phyloP scores from a whole-genome alignment of 352 stramenopile genomes.

The Phytophthora citricola region DNA sequence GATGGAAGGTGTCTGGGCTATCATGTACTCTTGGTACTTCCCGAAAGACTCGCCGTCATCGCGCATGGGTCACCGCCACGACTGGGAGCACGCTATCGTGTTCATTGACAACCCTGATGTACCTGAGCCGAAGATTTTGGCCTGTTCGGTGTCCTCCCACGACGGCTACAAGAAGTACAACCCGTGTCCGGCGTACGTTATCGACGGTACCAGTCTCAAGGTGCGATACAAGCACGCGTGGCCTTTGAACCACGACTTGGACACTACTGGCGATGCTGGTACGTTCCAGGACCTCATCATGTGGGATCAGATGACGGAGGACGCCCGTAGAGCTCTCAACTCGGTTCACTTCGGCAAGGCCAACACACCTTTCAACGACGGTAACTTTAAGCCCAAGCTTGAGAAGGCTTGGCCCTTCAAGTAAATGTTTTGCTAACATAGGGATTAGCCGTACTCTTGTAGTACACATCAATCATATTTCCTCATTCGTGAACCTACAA shows the following conservation, averaged over 20 bases:
- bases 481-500: no score
- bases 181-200: neutral
- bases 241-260: conserved; percentile 11
- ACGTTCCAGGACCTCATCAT: conserved; percentile 15
- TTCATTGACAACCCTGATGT: conserved; percentile 12
- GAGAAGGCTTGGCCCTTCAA: conserved; percentile 9
- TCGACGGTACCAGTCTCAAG: conserved; percentile 8
- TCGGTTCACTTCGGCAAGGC: conserved; percentile 2
- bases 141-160: conserved; percentile 6
- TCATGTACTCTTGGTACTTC: conserved; percentile 16
- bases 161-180: conserved; percentile 15
- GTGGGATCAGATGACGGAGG: conserved; percentile 10
- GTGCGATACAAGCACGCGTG: conserved; percentile 3
- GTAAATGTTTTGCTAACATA: neutral
- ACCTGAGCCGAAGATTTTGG: conserved; percentile 1
- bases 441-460: no score
- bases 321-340: conserved; percentile 6
- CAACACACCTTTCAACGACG: conserved; percentile 9
- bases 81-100: conserved; percentile 13
- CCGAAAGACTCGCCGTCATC: conserved; percentile 4
- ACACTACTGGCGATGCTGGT: conserved; percentile 7
- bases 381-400: conserved; percentile 1
- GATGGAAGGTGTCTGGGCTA: conserved; percentile 6
- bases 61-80: conserved; percentile 10
- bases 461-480: no score